Conservation (phyloP, 225 moss, liverwort and hornwort species). For the Physcomitrium patens region DNA sequence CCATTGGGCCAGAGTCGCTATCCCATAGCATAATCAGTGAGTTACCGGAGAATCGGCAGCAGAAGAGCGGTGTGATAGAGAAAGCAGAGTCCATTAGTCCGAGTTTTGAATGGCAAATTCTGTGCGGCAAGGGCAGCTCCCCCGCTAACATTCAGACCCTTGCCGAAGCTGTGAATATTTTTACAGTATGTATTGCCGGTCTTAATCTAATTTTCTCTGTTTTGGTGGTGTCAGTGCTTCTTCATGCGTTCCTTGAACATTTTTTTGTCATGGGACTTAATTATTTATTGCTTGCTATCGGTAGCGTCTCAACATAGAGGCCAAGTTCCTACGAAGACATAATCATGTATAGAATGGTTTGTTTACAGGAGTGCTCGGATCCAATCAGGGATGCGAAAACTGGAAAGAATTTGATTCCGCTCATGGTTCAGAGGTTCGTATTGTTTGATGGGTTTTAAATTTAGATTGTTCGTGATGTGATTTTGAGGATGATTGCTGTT, state of each 20-base stretch:
- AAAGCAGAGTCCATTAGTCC: constrained; percentile 25
- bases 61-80: constrained; percentile 28
- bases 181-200: constrained; percentile 43
- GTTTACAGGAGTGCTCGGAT: constrained; percentile 61
- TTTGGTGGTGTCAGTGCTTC: neutral
- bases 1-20: constrained; percentile 54
- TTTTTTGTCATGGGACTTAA: neutral
- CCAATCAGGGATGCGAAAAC: constrained; percentile 64
- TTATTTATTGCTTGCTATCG: neutral
- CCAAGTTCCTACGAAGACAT: neutral
- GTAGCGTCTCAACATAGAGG: neutral
- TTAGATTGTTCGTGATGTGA: neutral
- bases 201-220: neutral
- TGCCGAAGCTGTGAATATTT: constrained; percentile 64
- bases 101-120: constrained; percentile 63
- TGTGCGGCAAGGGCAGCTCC: constrained; percentile 62
- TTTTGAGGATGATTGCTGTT: neutral
- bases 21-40: constrained; percentile 56
- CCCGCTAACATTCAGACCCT: constrained; percentile 61
- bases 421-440: constrained; percentile 70
- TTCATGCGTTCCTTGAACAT: neutral
- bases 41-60: constrained; percentile 42
- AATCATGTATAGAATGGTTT: neutral
- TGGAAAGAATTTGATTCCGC: constrained; percentile 69
- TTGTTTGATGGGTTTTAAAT: neutral